Conservation (phyloP, 129 eudicot species). For the Ambrosia trifida region DNA sequence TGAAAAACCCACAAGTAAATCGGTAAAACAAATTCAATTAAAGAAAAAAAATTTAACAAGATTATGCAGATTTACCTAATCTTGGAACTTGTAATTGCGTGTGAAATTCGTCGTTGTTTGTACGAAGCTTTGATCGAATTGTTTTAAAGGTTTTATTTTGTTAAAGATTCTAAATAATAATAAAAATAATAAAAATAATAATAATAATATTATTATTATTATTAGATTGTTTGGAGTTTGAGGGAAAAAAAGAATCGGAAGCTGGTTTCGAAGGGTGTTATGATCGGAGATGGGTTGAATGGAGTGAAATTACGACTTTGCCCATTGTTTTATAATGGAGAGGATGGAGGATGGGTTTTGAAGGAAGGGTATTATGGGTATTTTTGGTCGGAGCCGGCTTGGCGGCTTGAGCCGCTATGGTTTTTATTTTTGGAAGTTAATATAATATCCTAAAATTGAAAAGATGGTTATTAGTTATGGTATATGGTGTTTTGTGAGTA, state of each 20-base stretch:
- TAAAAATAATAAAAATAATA: background rate
- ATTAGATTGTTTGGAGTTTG: conserved; percentile 23
- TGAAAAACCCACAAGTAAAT: conserved; percentile 18
- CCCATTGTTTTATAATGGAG: background rate
- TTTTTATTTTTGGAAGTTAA: background rate
- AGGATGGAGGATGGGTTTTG: background rate
- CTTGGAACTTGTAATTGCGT: conserved; percentile 20
- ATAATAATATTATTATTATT: background rate
- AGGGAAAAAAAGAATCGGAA: background rate
- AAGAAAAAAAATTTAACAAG: conserved; percentile 8
- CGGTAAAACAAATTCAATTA: conserved; percentile 12
- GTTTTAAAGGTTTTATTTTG: conserved; percentile 16
- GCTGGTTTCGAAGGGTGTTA: conserved; percentile 21
- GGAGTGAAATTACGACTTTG: conserved; percentile 2
- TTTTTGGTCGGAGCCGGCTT: too few relatives aligned
- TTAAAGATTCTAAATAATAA: conserved; percentile 21
- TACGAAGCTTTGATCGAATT: conserved; percentile 27
- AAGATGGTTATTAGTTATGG: too few relatives aligned
- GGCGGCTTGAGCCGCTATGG: too few relatives aligned
- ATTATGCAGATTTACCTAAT: conserved; percentile 25
- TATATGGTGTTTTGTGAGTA: too few relatives aligned
- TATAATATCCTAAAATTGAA: too few relatives aligned
- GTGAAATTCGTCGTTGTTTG: conserved; percentile 31
- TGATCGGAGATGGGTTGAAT: conserved; percentile 23
- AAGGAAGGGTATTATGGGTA: conserved; percentile 6